Percentiles rank a stretch among this genome's conserved stretches.
phyloP scores from a whole-genome alignment of 129 eudicot species.

The Centrapalus pauciflorus region DNA sequence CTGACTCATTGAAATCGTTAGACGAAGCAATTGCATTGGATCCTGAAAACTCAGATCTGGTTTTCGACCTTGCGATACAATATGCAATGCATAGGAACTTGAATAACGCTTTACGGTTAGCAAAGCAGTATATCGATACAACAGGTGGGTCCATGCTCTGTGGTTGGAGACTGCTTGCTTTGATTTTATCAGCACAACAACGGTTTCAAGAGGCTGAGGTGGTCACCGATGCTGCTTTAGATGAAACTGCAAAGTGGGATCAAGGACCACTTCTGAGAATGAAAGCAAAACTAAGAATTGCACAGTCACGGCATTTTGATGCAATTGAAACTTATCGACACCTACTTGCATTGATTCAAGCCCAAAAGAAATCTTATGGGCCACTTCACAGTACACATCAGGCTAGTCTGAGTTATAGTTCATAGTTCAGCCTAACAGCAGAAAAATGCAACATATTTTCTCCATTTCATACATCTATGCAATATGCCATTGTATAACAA shows the following conservation, averaged over 20 bases:
- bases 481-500: too few species aligned
- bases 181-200: constrained; percentile 78
- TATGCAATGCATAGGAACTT: constrained; percentile 81
- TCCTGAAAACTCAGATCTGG: constrained; percentile 55
- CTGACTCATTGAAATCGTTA: constrained; percentile 72
- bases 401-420: constrained; percentile 31
- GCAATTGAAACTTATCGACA: constrained; percentile 84
- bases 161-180: constrained; percentile 92
- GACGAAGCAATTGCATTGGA: constrained; percentile 62
- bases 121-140: constrained; percentile 65
- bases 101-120: constrained; percentile 67
- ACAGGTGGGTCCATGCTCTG: constrained; percentile 79
- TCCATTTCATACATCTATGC: too few species aligned
- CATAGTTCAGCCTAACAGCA: too few species aligned
- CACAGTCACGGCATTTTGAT: constrained; percentile 77
- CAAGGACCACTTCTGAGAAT: constrained; percentile 89
- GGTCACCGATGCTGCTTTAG: constrained; percentile 86
- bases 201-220: constrained; percentile 79
- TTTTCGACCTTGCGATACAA: constrained; percentile 73
- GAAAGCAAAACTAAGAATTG: constrained; percentile 81
- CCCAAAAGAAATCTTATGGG: constrained; percentile 74
- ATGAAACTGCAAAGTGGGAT: constrained; percentile 92
- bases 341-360: constrained; percentile 86
- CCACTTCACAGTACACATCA: constrained; percentile 42
- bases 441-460: too few species aligned